Conservation (phyloP, 495 filamentous ascomycete species). For the Mytilinidion resinicola region DNA sequence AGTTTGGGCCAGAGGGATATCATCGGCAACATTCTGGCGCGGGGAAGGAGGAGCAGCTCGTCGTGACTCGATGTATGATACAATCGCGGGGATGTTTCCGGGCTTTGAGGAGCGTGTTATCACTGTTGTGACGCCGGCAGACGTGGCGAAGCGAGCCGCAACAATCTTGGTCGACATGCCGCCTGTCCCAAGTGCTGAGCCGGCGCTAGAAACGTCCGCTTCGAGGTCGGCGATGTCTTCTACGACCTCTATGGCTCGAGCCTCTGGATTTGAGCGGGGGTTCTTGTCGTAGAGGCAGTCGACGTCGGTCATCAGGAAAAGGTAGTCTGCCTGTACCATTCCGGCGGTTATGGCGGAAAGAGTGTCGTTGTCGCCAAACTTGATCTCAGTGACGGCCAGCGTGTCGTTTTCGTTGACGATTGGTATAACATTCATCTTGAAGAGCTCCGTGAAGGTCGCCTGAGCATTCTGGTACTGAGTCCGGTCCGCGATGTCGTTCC, state of each 20-base stretch:
- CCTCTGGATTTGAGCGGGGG: slow-evolving; percentile 75
- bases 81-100: slow-evolving; percentile 84
- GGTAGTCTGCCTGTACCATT: slow-evolving; percentile 93
- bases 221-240: slow-evolving; percentile 80
- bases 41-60: slow-evolving; percentile 20
- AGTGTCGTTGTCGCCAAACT: slow-evolving; percentile 98
- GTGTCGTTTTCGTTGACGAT: slow-evolving; percentile 99
- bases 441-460: slow-evolving; percentile 82
- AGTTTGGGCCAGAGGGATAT: slow-evolving; percentile 12
- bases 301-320: slow-evolving; percentile 98
- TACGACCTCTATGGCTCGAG: slow-evolving; percentile 84
- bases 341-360: slow-evolving; percentile 92
- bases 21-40: slow-evolving; percentile 18
- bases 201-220: slow-evolving; percentile 85
- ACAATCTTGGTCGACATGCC: slow-evolving; percentile 98
- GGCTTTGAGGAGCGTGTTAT: slow-evolving; percentile 89
- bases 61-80: slow-evolving; percentile 64
- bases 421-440: slow-evolving; percentile 93
- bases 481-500: slow-evolving; percentile 94
- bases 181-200: slow-evolving; percentile 86
- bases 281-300: slow-evolving; percentile 97
- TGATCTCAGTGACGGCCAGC: slow-evolving; percentile 94
- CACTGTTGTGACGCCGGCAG: slow-evolving; percentile 89
- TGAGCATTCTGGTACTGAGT: slow-evolving; percentile 95
- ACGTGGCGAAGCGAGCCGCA: slow-evolving; percentile 86